Conservation (phyloP, 1,139 yeast genomes). For the Protomyces inundatus region DNA sequence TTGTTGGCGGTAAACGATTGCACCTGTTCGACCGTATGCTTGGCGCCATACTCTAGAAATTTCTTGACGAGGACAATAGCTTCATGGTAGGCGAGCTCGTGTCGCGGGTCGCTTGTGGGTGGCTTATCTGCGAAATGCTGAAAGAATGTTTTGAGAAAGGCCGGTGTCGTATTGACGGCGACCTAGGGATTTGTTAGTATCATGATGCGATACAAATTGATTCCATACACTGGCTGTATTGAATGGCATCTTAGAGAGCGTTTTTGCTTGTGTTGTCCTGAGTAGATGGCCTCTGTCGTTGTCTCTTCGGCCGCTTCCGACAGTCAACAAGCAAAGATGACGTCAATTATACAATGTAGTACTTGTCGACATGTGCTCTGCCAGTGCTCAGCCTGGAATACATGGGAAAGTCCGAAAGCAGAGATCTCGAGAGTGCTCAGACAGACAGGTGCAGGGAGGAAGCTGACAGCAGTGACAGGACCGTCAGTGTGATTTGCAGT, state of each 20-base stretch:
- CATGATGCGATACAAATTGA: not conserved
- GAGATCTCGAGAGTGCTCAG: too few species aligned
- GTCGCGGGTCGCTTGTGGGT: conserved; percentile 5
- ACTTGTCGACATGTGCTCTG: too few species aligned
- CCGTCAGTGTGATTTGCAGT: too few species aligned
- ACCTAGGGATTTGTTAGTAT: conserved; percentile 2
- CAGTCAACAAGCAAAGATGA: too few species aligned
- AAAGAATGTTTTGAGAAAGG: conserved; percentile 22
- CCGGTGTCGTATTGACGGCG: conserved; percentile 18
- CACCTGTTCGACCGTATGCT: conserved; percentile 24
- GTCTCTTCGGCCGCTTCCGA: too few species aligned
- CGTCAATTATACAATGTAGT: too few species aligned
- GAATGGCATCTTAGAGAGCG: conserved; percentile 12
- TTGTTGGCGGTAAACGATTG: conserved; percentile 24
- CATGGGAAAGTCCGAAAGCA: too few species aligned
- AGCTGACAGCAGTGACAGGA: too few species aligned
- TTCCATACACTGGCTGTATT: conserved; percentile 20
- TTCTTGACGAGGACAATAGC: conserved; percentile 21
- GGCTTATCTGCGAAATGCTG: conserved; percentile 21
- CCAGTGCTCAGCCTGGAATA: too few species aligned
- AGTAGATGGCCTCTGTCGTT: not conserved
- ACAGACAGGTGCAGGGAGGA: too few species aligned
- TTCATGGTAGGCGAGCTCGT: conserved; percentile 19
- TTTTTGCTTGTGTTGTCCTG: not conserved
- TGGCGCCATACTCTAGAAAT: conserved; percentile 16